These are phyloP conservation scores for Ceriops zippeliana DNA, from an alignment of 345 rosid species.

Conservation along the genomic window DNA sequence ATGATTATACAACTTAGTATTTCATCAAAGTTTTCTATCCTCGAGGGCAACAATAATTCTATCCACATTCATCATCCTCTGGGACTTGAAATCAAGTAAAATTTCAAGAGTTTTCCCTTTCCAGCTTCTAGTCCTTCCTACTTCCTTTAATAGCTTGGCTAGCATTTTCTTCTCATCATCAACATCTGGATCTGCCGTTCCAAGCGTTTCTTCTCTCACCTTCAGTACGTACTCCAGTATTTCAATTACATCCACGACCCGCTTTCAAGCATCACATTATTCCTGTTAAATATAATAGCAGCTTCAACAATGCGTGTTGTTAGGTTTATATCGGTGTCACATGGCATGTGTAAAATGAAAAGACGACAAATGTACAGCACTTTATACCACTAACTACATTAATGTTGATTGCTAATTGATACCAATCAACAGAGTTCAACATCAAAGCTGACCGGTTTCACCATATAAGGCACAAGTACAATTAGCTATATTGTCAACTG, in stretches of 20 bases:
- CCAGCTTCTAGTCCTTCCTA: constrained; percentile 27
- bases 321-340: too few relatives aligned
- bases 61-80: constrained; percentile 9
- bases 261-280: constrained; percentile 1
- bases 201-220: constrained; percentile 34
- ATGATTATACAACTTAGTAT: too few relatives aligned
- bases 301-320: neutral
- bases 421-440: too few relatives aligned
- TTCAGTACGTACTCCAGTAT: constrained; percentile 29
- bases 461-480: too few relatives aligned
- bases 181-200: constrained; percentile 35
- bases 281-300: neutral
- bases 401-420: too few relatives aligned
- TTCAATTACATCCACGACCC: constrained; percentile 37
- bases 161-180: constrained; percentile 37
- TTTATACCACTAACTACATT: too few relatives aligned
- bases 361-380: too few relatives aligned
- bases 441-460: too few relatives aligned
- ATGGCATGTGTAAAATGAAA: too few relatives aligned
- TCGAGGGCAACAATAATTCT: neutral
- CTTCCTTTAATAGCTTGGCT: constrained; percentile 39
- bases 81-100: constrained; percentile 16
- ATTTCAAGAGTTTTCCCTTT: constrained; percentile 22
- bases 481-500: too few relatives aligned
- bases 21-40: too few relatives aligned